Evolutionary conservation across 2,329 filamentous ascomycete species (phyloP), one percentile per base, ranked within the genome.

Genomic region (Botryosphaeria dothidea): DNA sequence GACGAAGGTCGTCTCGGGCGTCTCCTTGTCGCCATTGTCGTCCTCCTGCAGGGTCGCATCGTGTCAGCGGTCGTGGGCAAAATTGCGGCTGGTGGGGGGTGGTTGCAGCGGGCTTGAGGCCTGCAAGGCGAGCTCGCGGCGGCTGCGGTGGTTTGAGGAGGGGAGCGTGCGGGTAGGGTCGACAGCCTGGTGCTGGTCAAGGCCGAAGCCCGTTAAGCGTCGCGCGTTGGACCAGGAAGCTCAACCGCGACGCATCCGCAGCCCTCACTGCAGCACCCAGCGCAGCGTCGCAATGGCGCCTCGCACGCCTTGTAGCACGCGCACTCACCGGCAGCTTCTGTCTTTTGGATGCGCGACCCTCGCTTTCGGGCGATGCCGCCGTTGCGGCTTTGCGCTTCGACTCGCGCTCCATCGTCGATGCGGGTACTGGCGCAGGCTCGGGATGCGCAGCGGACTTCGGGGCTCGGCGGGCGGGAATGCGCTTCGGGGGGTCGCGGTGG

Each of bases 1-100:
- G 64, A 88, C 84, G 15, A 88, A 89, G 2, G 91, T 93, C 17
- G 88, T 88, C 74, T 91, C 88, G 62, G 80, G 78, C 17, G 85
- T 88, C 78, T 93, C 90, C 19, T 70, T 66, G 19, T 67, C 68
- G 45, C 69, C 65, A 60, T 60, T 60, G 58, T 70, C 69, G 62
- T 70, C 67, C 54, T 73, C 69, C 75, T 78, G 67, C 61, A 71
- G 63, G 17, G 56, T 17, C 29, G 54, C 54, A 49, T 46, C 46
- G 27, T 54, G 63, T 65, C 46, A 65, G 63, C 63, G 38, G 45
- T 34, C n/a, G 46, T 15, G 45, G 31, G 48, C 63, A 43, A 17
- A 46, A 52, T 21, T 21, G 34, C 25, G 11, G 54, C 41, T 8
- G 34, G 5, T 23, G 25, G 36, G 13, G 45, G 45, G 25, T 29